A percentile compares a stretch with the other conserved stretches of the same genome.
phyloP scores from a whole-genome alignment of 345 rosid genomes.

The Anastatica hierochuntica region DNA sequence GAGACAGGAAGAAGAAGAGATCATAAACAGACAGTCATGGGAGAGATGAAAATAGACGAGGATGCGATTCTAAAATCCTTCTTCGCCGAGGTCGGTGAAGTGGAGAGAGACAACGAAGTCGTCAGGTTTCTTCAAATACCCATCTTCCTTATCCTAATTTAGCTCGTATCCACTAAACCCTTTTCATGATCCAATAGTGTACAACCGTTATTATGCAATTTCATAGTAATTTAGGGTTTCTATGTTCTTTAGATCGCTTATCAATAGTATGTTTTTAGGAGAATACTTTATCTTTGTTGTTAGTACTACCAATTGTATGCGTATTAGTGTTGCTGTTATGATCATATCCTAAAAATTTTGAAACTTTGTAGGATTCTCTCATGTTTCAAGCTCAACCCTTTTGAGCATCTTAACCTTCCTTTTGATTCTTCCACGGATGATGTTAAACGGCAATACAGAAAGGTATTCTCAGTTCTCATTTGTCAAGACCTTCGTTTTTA shows the following conservation, averaged over 20 bases:
- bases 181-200: constrained; percentile 12
- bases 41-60: constrained; percentile 43
- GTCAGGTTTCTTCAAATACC: constrained; percentile 40
- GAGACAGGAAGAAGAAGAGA: background rate
- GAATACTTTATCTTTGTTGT: no score
- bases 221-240: constrained; percentile 36
- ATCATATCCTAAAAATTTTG: background rate
- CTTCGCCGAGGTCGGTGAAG: constrained; percentile 96
- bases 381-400: constrained; percentile 95
- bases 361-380: constrained; percentile 66
- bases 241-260: no score
- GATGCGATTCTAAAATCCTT: constrained; percentile 84
- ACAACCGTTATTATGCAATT: no score
- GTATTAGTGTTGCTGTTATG: background rate
- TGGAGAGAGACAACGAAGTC: constrained; percentile 94
- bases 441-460: constrained; percentile 82
- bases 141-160: background rate
- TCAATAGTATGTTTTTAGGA: no score
- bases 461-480: constrained; percentile 41
- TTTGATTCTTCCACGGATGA: constrained; percentile 67
- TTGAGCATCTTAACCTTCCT: constrained; percentile 69
- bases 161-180: background rate
- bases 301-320: no score
- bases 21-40: constrained; percentile 32
- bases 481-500: no score